phyloP scores from a whole-genome alignment of 2,329 filamentous ascomycete genomes.

The Cordyceps pruinosa region DNA sequence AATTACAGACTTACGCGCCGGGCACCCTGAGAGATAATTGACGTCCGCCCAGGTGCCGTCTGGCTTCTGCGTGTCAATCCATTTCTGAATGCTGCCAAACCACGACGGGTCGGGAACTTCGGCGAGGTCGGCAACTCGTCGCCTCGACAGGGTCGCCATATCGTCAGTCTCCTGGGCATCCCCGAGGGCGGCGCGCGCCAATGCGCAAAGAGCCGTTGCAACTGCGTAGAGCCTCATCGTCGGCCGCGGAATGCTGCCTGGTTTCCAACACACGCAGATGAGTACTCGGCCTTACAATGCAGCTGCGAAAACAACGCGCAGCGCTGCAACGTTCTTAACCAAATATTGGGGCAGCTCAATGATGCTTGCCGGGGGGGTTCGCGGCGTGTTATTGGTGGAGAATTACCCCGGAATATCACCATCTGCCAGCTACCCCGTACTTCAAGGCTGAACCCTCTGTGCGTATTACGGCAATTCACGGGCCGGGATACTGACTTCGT shows the following conservation, averaged over 20 bases:
- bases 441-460: too few relatives aligned
- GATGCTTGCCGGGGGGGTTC: not conserved
- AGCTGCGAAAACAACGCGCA: not conserved
- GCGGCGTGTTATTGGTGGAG: not conserved
- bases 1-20: slow-evolving; percentile 14
- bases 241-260: not conserved
- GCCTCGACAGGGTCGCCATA: slow-evolving; percentile 14
- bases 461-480: too few relatives aligned
- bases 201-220: not conserved
- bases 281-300: too few relatives aligned
- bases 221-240: not conserved
- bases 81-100: slow-evolving; percentile 15
- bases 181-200: not conserved
- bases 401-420: not conserved
- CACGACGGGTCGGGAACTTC: slow-evolving; percentile 18
- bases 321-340: not conserved
- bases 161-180: slow-evolving; percentile 6
- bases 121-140: slow-evolving; percentile 17
- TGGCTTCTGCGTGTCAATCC: slow-evolving; percentile 16
- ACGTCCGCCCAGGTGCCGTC: slow-evolving; percentile 21
- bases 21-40: slow-evolving; percentile 19
- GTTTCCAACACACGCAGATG: not conserved
- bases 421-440: not conserved
- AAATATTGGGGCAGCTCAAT: not conserved
- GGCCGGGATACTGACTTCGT: too few relatives aligned